These are phyloP conservation scores for Fraxinus pennsylvanica DNA, from an alignment of 257 asterid species.

Conservation along the genomic window DNA sequence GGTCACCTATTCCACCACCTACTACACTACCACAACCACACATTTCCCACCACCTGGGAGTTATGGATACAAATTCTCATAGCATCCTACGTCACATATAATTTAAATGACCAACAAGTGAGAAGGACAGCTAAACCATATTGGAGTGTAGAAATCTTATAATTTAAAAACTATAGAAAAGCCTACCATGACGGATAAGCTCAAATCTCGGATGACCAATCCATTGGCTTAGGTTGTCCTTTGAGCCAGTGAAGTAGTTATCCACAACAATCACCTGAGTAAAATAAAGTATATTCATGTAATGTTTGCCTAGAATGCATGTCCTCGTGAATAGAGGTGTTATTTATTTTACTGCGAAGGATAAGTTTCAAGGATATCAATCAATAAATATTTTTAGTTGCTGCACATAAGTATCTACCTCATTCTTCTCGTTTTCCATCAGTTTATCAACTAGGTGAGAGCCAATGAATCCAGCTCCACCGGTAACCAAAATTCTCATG, in stretches of 20 bases:
- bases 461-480: constrained; percentile 99
- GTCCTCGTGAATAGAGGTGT: neutral
- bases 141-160: neutral
- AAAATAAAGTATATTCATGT: neutral
- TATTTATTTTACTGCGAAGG: neutral
- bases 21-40: too few species aligned
- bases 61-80: too few species aligned
- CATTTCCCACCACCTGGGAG: too few species aligned
- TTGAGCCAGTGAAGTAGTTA: constrained; percentile 91
- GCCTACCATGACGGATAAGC: constrained; percentile 90
- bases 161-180: constrained; percentile 16
- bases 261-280: constrained; percentile 85
- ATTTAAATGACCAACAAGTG: neutral
- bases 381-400: neutral
- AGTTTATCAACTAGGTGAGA: constrained; percentile 95
- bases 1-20: too few species aligned
- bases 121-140: neutral
- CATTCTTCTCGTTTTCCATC: constrained; percentile 94
- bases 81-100: neutral
- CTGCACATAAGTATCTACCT: constrained; percentile 44
- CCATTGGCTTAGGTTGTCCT: constrained; percentile 91
- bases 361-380: neutral
- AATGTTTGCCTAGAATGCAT: neutral
- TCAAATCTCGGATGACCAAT: constrained; percentile 96
- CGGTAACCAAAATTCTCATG: constrained; percentile 94